Evolutionary conservation across 768 basidiomycete genomes (phyloP).

Genomic region (Chalciporus sphaerocephalus): DNA sequence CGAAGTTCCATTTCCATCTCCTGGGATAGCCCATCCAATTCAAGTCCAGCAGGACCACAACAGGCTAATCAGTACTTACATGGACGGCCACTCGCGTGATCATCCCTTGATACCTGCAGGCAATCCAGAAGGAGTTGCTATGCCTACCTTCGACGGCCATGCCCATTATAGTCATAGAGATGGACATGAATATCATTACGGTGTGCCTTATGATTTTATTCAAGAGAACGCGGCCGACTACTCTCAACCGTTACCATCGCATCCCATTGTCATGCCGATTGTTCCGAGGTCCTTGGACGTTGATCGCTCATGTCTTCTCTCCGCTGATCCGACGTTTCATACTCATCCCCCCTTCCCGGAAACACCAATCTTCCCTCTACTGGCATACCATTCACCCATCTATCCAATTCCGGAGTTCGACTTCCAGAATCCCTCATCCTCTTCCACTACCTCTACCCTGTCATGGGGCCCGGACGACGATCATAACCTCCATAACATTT

Average conservation of each 20-base stretch:
- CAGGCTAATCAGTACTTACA: not conserved
- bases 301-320: not conserved
- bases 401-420: not conserved
- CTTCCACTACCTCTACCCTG: no score
- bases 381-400: not conserved
- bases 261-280: conserved; percentile 4
- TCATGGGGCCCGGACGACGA: no score
- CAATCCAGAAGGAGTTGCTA: not conserved
- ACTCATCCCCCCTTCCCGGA: not conserved
- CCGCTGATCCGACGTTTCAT: not conserved
- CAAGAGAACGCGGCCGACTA: not conserved
- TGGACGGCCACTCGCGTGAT: not conserved
- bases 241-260: not conserved
- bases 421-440: not conserved
- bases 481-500: no score
- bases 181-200: not conserved
- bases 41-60: not conserved
- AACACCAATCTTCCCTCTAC: not conserved
- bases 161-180: not conserved
- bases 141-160: not conserved
- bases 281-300: not conserved
- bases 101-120: not conserved
- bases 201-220: not conserved
- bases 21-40: not conserved
- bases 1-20: not conserved